Conservation (phyloP, 306 rosid genomes). For the Morella rubra region DNA sequence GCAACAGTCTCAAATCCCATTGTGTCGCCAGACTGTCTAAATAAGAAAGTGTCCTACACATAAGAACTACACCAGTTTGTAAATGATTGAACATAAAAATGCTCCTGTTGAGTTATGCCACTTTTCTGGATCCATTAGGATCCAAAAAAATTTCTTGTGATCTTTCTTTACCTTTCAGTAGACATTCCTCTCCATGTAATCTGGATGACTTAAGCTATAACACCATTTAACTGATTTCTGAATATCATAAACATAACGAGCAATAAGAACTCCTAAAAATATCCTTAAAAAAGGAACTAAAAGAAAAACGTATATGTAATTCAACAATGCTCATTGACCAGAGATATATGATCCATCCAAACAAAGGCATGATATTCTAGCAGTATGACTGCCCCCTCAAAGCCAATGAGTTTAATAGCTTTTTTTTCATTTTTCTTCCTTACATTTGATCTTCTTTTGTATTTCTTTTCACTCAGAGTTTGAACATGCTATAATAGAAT, state of each 20-base stretch:
- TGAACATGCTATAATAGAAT: background rate
- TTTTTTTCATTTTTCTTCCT: too few species aligned
- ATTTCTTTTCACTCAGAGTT: background rate
- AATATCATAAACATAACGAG: background rate
- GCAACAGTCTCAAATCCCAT: background rate
- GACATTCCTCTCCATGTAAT: background rate
- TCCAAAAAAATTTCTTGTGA: too few species aligned
- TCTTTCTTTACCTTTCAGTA: too few species aligned
- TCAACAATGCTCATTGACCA: background rate
- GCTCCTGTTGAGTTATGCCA: too few species aligned
- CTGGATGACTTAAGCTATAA: background rate
- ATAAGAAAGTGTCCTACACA: too few species aligned
- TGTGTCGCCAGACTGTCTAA: too few species aligned
- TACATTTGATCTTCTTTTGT: too few species aligned
- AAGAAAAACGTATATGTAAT: background rate
- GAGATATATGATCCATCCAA: too few species aligned
- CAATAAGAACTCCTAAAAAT: background rate
- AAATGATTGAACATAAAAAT: too few species aligned
- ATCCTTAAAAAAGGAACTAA: background rate
- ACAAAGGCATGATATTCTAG: background rate
- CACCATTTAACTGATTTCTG: background rate
- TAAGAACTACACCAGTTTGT: too few species aligned
- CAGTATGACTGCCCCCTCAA: background rate
- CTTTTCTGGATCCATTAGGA: too few species aligned
- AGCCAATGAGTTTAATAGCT: background rate